Evolutionary conservation across 1,139 yeast species (phyloP), one percentile per base, ranked within the genome.

Genomic region (Yamadazyma oceani): DNA sequence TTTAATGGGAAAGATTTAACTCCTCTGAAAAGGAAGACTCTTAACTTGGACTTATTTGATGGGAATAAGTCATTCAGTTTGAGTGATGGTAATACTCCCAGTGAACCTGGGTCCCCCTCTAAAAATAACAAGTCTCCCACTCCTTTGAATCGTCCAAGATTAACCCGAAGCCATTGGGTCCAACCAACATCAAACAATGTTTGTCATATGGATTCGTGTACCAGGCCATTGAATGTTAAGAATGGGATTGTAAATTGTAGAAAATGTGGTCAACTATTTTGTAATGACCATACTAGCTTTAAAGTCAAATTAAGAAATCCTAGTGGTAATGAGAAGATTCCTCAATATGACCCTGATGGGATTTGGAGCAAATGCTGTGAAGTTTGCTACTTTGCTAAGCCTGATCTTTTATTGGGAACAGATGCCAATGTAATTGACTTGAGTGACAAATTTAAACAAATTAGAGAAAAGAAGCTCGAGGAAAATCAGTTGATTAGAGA

Each of bases 351-450:
- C 35, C 40, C 60, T 12, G 0, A 50, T 42, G 95, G 95, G 0
- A 60, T 67, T 4, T 84, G 92, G 92, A 69, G 81, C 35, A 66
- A 83, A 32, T 83, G 87, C 43, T 89, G 97, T 56, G 64, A 70
- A 29, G 49, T 49, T 1, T 89, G 97, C 55, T 85, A 73, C 54
- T 54, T 55, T 26, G 46, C 57, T 1, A 77, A 81, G 42, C 82
- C 84, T 3, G 85, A 84, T 3, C 72, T 80, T 50, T 52, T 57
- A 13, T 74, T 66, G 38, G 68, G 66, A 2, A 59, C 65, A 0
- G 46, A 43, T 17, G 48, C 49, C 2, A 56, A 58, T 27, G 80
- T 78, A 0, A 41, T 51, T 1, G 87, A 85, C 50, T 49, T 71
- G 26, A 78, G 87, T 0, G 39, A 26, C 0, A 45, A 43, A 0